phyloP scores from a whole-genome alignment of 1,284 basidiomycete species.

The Tetrapyrgos nigripes region DNA sequence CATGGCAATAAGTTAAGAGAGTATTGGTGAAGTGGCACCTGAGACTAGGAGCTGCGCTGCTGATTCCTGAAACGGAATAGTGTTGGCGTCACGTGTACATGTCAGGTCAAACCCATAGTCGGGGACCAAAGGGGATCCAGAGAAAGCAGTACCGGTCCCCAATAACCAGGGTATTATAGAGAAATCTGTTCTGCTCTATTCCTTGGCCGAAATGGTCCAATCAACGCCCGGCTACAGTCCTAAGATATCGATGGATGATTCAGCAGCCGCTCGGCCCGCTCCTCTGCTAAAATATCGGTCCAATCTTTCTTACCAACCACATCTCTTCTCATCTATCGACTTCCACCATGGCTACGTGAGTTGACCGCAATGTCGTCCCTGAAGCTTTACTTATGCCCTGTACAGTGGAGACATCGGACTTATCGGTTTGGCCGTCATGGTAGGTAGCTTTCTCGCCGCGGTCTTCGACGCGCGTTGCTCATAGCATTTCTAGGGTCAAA shows the following conservation, averaged over 20 bases:
- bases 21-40: neutral
- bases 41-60: neutral
- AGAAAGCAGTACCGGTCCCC: neutral
- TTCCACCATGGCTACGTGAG: conserved; percentile 51
- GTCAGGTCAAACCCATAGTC: neutral
- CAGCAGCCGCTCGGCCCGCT: neutral
- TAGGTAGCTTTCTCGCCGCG: conserved; percentile 39
- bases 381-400: conserved; percentile 14
- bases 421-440: conserved; percentile 98
- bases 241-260: neutral
- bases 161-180: neutral
- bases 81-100: neutral
- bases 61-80: neutral
- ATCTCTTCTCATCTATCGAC: conserved; percentile 13
- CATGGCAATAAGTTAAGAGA: neutral
- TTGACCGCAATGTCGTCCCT: conserved; percentile 2
- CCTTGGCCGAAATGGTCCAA: neutral
- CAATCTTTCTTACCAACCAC: conserved; percentile 30
- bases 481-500: conserved; percentile 77
- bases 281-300: conserved; percentile 22
- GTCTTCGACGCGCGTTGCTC: conserved; percentile 20
- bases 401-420: conserved; percentile 88
- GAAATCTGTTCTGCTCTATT: neutral
- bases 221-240: neutral
- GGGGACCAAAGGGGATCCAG: neutral